Evolutionary conservation across 192 early-diverging fungal species (phyloP).

Genomic region (Jimgerdemannia flammicorona): DNA sequence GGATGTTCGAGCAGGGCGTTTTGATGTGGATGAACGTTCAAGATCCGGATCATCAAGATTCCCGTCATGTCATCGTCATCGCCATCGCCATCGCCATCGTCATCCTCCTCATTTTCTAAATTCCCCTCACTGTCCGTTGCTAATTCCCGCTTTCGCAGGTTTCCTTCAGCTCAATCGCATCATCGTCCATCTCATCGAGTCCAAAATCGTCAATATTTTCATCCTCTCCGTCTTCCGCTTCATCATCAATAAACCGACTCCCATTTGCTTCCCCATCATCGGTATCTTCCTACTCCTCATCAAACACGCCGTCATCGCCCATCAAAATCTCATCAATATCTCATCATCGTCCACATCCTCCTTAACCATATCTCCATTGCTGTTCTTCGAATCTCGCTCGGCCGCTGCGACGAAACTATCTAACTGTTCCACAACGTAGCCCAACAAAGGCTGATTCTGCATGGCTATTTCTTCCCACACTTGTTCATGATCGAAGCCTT

Average conservation of each 20-base stretch:
- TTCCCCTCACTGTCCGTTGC: background rate
- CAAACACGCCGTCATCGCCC: conserved; percentile 21
- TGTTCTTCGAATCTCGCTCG: conserved; percentile 24
- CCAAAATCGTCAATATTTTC: conserved; percentile 33
- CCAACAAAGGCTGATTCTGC: conserved; percentile 78
- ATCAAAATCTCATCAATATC: no score
- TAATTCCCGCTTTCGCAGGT: conserved; percentile 2
- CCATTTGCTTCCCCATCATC: conserved; percentile 20
- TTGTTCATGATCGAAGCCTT: conserved; percentile 79
- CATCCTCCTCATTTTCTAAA: conserved; percentile 9
- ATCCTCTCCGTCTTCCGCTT: conserved; percentile 36
- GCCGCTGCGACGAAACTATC: conserved; percentile 43
- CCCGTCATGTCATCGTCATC: conserved; percentile 16
- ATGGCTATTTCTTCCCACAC: conserved; percentile 93
- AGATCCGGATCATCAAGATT: conserved; percentile 22
- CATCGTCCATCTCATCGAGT: conserved; percentile 4
- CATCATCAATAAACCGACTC: conserved; percentile 28
- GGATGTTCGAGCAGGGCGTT: conserved; percentile 23
- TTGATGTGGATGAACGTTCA: background rate
- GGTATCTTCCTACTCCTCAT: conserved; percentile 27
- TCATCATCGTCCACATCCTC: conserved; percentile 13
- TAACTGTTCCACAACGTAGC: conserved; percentile 49
- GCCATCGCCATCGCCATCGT: conserved; percentile 16
- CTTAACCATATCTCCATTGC: conserved; percentile 32
- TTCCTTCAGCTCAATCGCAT: conserved; percentile 3